phyloP scores from a whole-genome alignment of 768 basidiomycete genomes.

The Pleurotus citrinopileatus region DNA sequence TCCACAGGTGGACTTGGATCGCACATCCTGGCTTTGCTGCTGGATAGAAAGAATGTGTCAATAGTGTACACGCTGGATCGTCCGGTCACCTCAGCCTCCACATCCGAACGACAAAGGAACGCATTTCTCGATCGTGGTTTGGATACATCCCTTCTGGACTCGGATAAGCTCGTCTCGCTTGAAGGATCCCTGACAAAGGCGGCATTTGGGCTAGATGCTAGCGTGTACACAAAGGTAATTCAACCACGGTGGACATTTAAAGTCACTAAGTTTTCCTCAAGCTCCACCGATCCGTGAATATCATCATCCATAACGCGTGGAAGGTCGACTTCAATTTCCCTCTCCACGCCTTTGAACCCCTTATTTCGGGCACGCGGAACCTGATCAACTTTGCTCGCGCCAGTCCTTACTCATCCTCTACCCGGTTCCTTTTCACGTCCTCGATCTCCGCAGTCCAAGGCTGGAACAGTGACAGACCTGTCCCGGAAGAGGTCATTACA shows the following conservation, averaged over 20 bases:
- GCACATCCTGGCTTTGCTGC: conserved; percentile 19
- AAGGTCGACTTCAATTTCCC: conserved; percentile 16
- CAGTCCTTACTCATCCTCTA: conserved; percentile 13
- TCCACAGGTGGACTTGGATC: conserved; percentile 32
- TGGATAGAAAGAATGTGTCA: background rate
- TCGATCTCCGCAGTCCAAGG: conserved; percentile 24
- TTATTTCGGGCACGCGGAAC: conserved; percentile 25
- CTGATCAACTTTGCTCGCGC: conserved; percentile 15
- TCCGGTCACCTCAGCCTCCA: background rate
- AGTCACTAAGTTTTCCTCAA: conserved; percentile 13
- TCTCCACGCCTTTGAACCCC: conserved; percentile 29
- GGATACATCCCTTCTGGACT: background rate
- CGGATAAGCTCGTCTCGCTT: background rate
- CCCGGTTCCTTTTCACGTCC: conserved; percentile 31
- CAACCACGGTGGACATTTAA: conserved; percentile 16
- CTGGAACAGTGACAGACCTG: conserved; percentile 11
- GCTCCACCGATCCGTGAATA: conserved; percentile 24
- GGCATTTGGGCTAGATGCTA: background rate
- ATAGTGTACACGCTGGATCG: conserved; percentile 4
- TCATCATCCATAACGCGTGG: conserved; percentile 29
- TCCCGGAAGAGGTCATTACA: conserved; percentile 22
- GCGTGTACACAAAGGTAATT: background rate
- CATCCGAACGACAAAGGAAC: background rate
- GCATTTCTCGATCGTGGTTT: conserved; percentile 5
- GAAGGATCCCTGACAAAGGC: background rate